phyloP scores from a whole-genome alignment of 192 early-diverging fungal genomes.

The Coemansia sp. region DNA sequence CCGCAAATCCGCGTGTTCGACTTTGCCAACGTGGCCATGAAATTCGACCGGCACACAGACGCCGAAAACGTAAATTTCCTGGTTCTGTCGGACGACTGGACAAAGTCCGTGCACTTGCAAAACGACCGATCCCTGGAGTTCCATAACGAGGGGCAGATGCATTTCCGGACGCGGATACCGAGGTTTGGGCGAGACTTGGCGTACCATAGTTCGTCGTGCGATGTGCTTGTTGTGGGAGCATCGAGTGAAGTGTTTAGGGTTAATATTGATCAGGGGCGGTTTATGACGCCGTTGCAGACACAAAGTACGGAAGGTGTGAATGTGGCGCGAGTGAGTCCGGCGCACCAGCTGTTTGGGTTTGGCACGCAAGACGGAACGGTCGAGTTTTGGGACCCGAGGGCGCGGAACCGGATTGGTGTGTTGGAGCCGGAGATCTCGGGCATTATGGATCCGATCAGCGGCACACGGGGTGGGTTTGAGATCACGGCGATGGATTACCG shows the following conservation, averaged over 20 bases:
- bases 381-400: constrained; percentile 96
- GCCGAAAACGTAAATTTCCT: constrained; percentile 86
- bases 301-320: constrained; percentile 64
- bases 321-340: constrained; percentile 77
- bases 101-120: constrained; percentile 89
- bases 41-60: constrained; percentile 96
- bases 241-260: constrained; percentile 83
- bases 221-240: constrained; percentile 80
- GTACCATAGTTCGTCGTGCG: constrained; percentile 91
- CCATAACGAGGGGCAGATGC: constrained; percentile 93
- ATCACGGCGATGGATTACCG: constrained; percentile 80
- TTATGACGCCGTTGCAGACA: constrained; percentile 81
- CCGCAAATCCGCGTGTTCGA: constrained; percentile 96
- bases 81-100: constrained; percentile 95
- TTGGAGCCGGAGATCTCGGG: constrained; percentile 56
- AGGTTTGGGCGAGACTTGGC: constrained; percentile 89
- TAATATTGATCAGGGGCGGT: constrained; percentile 91
- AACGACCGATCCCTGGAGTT: constrained; percentile 89
- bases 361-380: constrained; percentile 84
- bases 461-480: constrained; percentile 44
- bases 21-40: constrained; percentile 90
- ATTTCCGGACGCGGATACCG: constrained; percentile 91
- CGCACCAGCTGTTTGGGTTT: constrained; percentile 89
- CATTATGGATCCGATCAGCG: background rate
- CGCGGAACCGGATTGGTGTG: constrained; percentile 71